Evolutionary conservation across 164 flowering plant genomes (phyloP).

Genomic region (Kingdonia uniflora): DNA sequence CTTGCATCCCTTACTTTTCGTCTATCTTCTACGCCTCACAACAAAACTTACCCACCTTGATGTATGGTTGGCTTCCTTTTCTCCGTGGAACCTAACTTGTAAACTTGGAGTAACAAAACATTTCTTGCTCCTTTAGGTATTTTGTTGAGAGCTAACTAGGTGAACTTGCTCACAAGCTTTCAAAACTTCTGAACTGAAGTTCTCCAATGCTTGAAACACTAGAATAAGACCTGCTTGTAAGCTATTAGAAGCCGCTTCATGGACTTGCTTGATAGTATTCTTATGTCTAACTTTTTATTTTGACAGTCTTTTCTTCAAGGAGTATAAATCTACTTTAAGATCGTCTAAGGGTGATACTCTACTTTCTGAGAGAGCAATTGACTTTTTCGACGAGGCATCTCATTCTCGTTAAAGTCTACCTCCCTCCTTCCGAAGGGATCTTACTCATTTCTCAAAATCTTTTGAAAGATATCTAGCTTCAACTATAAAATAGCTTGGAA

Average conservation of each 20-base stretch:
- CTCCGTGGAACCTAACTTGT: conserved; percentile 1
- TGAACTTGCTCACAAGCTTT: conserved; percentile 78
- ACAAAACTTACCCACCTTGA: neutral
- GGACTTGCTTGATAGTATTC: too few species aligned
- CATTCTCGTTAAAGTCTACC: conserved; percentile 22
- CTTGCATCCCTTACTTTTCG: neutral
- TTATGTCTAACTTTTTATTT: conserved; percentile 68
- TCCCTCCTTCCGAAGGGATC: conserved; percentile 30
- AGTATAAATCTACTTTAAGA: conserved; percentile 65
- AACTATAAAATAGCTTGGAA: conserved; percentile 66
- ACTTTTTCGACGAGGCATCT: conserved; percentile 34
- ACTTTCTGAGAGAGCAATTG: conserved; percentile 39
- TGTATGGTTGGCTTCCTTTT: too few species aligned
- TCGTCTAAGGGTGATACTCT: too few species aligned
- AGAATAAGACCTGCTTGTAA: conserved; percentile 73
- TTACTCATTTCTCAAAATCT: conserved; percentile 56
- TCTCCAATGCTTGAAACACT: conserved; percentile 69
- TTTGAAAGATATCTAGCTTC: conserved; percentile 57
- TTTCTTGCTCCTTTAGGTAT: conserved; percentile 5
- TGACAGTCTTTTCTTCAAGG: conserved; percentile 50
- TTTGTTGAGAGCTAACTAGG: too few species aligned
- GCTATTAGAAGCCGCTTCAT: too few species aligned
- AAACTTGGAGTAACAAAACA: neutral
- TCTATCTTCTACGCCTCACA: neutral
- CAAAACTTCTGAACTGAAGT: too few species aligned